Evolutionary conservation across 225 moss, liverwort and hornwort species (phyloP).

Genomic region (Anthoceros angustus): DNA sequence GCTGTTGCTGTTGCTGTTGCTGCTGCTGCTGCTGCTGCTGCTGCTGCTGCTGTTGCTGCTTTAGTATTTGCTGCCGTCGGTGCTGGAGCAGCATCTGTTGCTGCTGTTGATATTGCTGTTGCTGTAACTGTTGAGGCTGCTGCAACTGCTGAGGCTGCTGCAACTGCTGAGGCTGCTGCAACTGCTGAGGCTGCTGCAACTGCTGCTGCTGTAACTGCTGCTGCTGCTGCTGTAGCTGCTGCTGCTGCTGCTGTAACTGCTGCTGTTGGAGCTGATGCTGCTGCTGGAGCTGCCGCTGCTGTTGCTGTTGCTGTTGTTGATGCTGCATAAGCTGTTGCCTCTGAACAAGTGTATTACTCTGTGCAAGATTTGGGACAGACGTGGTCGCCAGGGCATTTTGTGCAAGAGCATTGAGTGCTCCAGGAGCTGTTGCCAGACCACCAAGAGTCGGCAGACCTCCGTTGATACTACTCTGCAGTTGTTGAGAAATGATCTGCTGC

Average conservation of each 20-base stretch:
- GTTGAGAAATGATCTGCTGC: neutral
- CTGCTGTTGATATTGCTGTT: neutral
- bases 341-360: constrained; percentile 25
- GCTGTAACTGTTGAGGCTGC: neutral
- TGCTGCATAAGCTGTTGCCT: constrained; percentile 28
- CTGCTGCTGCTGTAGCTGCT: constrained; percentile 36
- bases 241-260: constrained; percentile 14
- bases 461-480: neutral
- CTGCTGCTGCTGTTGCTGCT: neutral
- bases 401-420: neutral
- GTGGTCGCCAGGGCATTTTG: neutral
- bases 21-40: too few species aligned
- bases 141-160: neutral
- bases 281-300: constrained; percentile 9
- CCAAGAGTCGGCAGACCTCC: neutral
- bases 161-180: neutral
- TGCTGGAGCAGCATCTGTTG: constrained; percentile 18
- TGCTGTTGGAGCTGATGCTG: constrained; percentile 15
- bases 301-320: constrained; percentile 21
- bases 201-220: constrained; percentile 45
- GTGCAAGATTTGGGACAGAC: constrained; percentile 22
- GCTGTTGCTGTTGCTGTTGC: neutral
- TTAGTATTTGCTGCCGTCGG: constrained; percentile 40
- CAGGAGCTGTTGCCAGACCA: neutral
- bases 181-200: constrained; percentile 10